Base-by-base conservation (phyloP, 1,284 basidiomycete species). In the Irpex rosettiformis region DNA sequence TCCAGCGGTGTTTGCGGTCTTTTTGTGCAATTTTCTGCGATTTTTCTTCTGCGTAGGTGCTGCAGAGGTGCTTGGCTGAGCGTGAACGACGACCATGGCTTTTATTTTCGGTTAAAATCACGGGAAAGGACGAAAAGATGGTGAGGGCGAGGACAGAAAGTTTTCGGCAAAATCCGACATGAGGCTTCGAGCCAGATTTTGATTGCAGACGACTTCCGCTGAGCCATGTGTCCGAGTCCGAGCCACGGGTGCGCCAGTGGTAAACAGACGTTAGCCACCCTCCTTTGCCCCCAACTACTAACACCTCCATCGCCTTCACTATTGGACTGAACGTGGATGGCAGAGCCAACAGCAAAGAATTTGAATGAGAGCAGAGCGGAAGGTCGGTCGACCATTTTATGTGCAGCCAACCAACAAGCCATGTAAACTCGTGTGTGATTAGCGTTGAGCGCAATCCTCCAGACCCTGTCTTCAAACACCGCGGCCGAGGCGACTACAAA, bases 81-180 rank as follows among this genome's bases (percentile, higher is more conserved):
- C 62, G 57, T 79, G 77, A 18, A 80, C 73, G 59, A 82, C 86
- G 58, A 85, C 86, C 86, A 88, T 88, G 55, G 43, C 28, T 52
- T 18, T 22, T 47, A 33, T 30, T 53, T 56, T 58, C 16, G 2
- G 33, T 37, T 4, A 37, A 37, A 56, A 60, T 54, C 37, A 52
- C 22, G 55, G 62, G 43, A 33, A 52, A 29, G 52, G 43, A 52
- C 49, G 55, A 56, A 33, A n/a, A 54, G 52, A 53, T 57, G 48
- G 62, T 58, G 63, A 53, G 40, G 40, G 33, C 45, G 56, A 59
- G 58, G 56, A 54, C 57, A 61, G 61, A 66, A 66, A 62, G 58
- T 54, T 51, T 45, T 64, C 61, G 65, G 64, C 62, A 58, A 56
- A 43, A 11, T 25, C 63, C 64, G 64, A 54, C 11, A 42, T 42